Evolutionary conservation across 2,329 filamentous ascomycete genomes (phyloP).

Genomic region (Paramyrothecium sp.): DNA sequence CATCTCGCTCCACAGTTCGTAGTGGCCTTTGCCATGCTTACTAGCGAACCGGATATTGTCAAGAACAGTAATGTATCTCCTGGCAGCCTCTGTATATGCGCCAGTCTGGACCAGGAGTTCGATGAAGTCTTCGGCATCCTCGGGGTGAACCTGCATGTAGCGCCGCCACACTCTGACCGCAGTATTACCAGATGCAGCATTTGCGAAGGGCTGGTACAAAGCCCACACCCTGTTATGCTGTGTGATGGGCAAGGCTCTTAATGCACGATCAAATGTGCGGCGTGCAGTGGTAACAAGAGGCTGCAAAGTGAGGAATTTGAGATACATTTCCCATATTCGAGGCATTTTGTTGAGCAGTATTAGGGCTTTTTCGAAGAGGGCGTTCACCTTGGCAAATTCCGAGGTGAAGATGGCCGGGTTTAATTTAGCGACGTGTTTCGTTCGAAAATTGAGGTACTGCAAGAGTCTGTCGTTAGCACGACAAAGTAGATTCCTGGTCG

Average conservation of each 20-base stretch:
- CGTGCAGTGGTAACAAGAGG: conserved; percentile 87
- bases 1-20: conserved; percentile 98
- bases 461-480: conserved; percentile 3
- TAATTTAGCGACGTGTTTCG: conserved; percentile 75
- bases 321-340: conserved; percentile 96
- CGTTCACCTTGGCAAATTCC: conserved; percentile 92
- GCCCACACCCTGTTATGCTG: conserved; percentile 97
- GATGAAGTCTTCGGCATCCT: conserved; percentile 93
- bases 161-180: conserved; percentile 91
- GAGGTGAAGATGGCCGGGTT: conserved; percentile 77
- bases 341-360: conserved; percentile 99
- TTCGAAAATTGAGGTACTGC: conserved; percentile 82
- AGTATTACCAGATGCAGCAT: conserved; percentile 84
- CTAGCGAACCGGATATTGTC: conserved; percentile 90
- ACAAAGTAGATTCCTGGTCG: not conserved
- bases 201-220: conserved; percentile 86
- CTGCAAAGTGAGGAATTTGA: conserved; percentile 85
- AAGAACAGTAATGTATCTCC: conserved; percentile 86
- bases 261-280: conserved; percentile 85
- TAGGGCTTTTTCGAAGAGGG: conserved; percentile 87
- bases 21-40: conserved; percentile 91
- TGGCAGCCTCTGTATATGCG: conserved; percentile 87
- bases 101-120: conserved; percentile 79
- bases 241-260: conserved; percentile 87
- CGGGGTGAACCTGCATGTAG: conserved; percentile 96